Percentiles rank a stretch among this genome's conserved stretches.
Evolutionary conservation across 768 basidiomycete species (phyloP).

Genomic region (Cytidiella melzeri): DNA sequence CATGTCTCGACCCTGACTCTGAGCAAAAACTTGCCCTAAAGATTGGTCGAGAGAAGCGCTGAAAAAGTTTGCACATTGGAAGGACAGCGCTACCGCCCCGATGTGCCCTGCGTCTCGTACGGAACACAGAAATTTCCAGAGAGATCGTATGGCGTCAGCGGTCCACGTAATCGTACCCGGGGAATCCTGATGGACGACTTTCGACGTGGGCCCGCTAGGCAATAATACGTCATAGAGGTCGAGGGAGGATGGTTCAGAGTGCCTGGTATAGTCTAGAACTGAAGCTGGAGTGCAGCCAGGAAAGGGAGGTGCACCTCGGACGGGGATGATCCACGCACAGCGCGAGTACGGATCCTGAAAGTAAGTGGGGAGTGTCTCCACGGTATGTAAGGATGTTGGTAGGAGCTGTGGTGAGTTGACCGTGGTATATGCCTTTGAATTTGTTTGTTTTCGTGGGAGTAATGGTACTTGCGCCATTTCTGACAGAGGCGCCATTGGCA

Average conservation of each 20-base stretch:
- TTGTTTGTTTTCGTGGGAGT: no score
- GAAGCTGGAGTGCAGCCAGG: background rate
- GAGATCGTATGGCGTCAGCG: conserved; percentile 29
- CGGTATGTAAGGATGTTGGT: background rate
- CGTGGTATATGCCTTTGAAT: no score
- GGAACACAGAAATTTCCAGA: conserved; percentile 46
- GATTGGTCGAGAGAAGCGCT: background rate
- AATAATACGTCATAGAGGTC: conserved; percentile 4
- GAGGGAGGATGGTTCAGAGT: background rate
- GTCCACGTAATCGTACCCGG: conserved; percentile 41
- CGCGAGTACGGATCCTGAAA: conserved; percentile 28
- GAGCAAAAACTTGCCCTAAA: background rate
- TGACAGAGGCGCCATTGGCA: background rate
- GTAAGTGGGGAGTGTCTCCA: background rate
- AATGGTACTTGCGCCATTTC: no score
- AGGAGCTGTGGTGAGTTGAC: background rate
- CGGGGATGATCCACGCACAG: conserved; percentile 51
- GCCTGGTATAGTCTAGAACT: no score
- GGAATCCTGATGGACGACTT: conserved; percentile 4
- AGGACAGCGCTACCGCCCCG: conserved; percentile 46
- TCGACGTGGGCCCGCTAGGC: conserved; percentile 13
- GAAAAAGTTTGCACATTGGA: conserved; percentile 13
- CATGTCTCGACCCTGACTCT: no score
- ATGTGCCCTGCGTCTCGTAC: conserved; percentile 32
- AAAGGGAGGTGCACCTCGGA: conserved; percentile 35